A percentile compares a stretch with the other conserved stretches of the same genome.
phyloP scores from a whole-genome alignment of 139 green algal genomes.

The Closterium sp. region DNA sequence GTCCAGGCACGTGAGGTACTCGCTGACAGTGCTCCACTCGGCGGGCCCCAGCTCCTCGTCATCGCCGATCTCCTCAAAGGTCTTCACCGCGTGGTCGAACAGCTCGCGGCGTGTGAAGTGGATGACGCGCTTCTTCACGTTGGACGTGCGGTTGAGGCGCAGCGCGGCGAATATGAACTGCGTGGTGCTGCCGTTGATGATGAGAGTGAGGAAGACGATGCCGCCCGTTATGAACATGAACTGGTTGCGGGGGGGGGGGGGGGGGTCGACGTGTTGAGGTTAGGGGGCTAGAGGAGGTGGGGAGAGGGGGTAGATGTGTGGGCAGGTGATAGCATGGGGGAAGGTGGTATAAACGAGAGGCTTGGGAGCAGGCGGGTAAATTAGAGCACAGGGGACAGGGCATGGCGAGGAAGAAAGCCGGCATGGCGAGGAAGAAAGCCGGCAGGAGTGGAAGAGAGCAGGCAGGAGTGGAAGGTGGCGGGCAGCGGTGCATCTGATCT shows the following conservation, averaged over 20 bases:
- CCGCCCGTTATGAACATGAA: conserved; percentile 41
- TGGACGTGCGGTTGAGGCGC: conserved; percentile 36
- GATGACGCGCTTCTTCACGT: conserved; percentile 38
- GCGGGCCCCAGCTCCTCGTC: conserved; percentile 38
- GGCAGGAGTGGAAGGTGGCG: no score
- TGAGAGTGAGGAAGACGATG: conserved; percentile 44
- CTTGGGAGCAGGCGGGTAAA: no score
- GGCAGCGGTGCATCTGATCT: background rate
- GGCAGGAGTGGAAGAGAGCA: no score
- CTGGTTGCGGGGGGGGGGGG: background rate
- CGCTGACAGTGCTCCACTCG: conserved; percentile 11
- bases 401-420: no score
- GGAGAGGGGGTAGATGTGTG: no score
- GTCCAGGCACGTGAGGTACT: conserved; percentile 22
- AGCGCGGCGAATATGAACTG: conserved; percentile 30
- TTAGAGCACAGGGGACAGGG: no score
- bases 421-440: no score
- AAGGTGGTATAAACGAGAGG: no score
- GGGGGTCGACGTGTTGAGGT: no score
- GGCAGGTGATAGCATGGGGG: no score
- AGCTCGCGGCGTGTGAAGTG: conserved; percentile 38
- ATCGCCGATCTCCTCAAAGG: conserved; percentile 19
- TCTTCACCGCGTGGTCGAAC: conserved; percentile 1
- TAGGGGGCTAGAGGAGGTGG: no score
- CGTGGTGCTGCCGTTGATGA: conserved; percentile 48